Evolutionary conservation across 331 rosid genomes (phyloP).

Genomic region (Cydonia oblonga): DNA sequence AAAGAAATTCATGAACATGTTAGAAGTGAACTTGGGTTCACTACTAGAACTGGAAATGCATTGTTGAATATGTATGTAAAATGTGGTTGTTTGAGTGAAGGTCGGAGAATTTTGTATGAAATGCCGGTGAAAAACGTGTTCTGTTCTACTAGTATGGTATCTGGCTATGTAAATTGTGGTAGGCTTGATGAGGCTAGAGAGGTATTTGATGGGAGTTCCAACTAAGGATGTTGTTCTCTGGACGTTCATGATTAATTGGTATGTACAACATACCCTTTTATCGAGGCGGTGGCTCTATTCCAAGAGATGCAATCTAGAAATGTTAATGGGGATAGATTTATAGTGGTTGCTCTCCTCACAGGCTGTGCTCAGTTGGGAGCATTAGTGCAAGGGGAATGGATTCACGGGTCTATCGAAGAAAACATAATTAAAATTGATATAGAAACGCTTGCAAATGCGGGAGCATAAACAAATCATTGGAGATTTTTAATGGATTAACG

Average conservation of each 20-base stretch:
- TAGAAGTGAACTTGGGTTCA: background rate
- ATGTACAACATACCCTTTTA: no score
- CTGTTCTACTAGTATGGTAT: no score
- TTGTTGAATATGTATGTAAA: no score
- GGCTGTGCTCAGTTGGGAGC: conserved; percentile 70
- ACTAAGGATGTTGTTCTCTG: no score
- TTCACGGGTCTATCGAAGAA: conserved; percentile 41
- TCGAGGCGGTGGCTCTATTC: no score
- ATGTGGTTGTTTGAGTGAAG: no score
- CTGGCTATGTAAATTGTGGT: background rate
- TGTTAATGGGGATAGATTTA: conserved; percentile 48
- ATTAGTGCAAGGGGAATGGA: conserved; percentile 63
- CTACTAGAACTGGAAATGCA: no score
- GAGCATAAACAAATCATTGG: conserved; percentile 47
- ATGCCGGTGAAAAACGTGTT: no score
- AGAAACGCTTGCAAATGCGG: conserved; percentile 79
- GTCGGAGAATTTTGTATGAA: no score
- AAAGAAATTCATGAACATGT: conserved; percentile 44
- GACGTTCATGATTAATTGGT: no score
- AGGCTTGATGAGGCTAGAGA: conserved; percentile 46
- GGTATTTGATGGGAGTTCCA: conserved; percentile 29
- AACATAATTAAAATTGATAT: conserved; percentile 23
- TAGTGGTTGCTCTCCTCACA: conserved; percentile 44
- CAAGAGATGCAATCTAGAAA: conserved; percentile 26
- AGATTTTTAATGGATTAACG: no score